These are phyloP conservation scores for Flaveria sonorensis DNA, from an alignment of 129 eudicot genomes.

Conservation along the genomic window DNA sequence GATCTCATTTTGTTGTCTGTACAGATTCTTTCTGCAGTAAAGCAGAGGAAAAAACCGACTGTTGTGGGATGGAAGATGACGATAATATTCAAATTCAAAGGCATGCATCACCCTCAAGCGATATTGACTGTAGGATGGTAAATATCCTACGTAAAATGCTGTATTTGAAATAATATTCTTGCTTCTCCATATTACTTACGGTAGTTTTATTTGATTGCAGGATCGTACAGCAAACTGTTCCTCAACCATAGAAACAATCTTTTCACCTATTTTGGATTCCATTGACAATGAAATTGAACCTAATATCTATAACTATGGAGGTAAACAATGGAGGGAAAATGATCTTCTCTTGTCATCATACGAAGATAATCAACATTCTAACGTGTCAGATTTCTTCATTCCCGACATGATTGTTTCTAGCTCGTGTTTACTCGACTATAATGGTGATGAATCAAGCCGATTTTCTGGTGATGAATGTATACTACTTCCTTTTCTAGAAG, in stretches of 20 bases:
- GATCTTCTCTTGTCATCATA: slow-evolving; percentile 41
- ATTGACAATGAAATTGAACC: slow-evolving; percentile 43
- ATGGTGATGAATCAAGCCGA: slow-evolving; percentile 54
- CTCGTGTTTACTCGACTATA: slow-evolving; percentile 56
- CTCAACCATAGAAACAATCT: slow-evolving; percentile 59
- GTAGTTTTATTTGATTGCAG: slow-evolving; percentile 34
- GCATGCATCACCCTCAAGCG: slow-evolving; percentile 18
- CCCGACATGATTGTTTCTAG: slow-evolving; percentile 83
- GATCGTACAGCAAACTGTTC: slow-evolving; percentile 50
- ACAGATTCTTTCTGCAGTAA: slow-evolving; percentile 43
- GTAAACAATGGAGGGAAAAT: slow-evolving; percentile 54
- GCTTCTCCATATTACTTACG: not conserved
- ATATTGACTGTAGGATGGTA: not conserved
- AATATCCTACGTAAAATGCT: not conserved
- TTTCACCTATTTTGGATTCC: slow-evolving; percentile 66
- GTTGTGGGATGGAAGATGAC: slow-evolving; percentile 40
- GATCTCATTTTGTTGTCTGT: slow-evolving; percentile 21
- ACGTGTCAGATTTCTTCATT: slow-evolving; percentile 66
- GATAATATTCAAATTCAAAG: slow-evolving; percentile 38
- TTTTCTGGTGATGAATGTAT: slow-evolving; percentile 61
- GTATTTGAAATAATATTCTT: not conserved
- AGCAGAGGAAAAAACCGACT: slow-evolving; percentile 35
- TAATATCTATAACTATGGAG: slow-evolving; percentile 40
- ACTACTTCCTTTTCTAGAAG: slow-evolving; percentile 76
- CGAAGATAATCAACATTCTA: slow-evolving; percentile 66